Evolutionary conservation across 1,284 basidiomycete species (phyloP), one percentile per base, ranked within the genome.

Genomic region (Irpex sp.): DNA sequence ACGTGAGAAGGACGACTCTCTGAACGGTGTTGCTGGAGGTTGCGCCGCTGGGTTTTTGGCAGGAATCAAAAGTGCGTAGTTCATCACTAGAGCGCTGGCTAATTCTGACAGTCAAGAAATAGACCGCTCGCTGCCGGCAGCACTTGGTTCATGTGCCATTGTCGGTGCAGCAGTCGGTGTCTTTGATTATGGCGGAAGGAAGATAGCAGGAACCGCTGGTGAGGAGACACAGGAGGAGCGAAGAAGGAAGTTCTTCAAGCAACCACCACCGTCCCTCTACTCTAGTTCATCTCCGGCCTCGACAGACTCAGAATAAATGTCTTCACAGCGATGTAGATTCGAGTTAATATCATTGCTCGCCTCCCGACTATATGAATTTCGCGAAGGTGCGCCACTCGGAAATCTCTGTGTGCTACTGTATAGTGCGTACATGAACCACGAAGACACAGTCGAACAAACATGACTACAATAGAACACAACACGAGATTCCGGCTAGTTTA

Each of bases 31-130:
- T 58, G 87, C 87, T 60, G 96, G 93, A 66, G 96, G 92, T 62
- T 97, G 96, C 77, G 96, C 95, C 58, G 94, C 95, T 62, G 96
- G 96, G 58, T 93, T 97, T 76, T 79, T 97, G 66, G 92, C 93
- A 52, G 96, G 96, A 65, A 81, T 96, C 65, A 84, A 89, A 79
- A 82, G 94, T 93, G 73, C 63, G 85, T 81, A 15, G 52, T n/a
- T 60, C 64, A 59, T 66, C 59, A 51, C 52, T 54, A 48, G 19
- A 51, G 13, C 13, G 49, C 21, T 48, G 13, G n/a, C 21, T n/a
- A n/a, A 31, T 54, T 15, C 21, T 31, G 34, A 36, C 31, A 52
- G 37, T 37, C 44, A n/a, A 44, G 40, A 61, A 61, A 44, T 69
- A 95, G 94, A 86, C 61, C 87, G 92, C 67, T 97, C 95, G 26